phyloP scores from a whole-genome alignment of 164 flowering plant species.

The Annona squamosa region DNA sequence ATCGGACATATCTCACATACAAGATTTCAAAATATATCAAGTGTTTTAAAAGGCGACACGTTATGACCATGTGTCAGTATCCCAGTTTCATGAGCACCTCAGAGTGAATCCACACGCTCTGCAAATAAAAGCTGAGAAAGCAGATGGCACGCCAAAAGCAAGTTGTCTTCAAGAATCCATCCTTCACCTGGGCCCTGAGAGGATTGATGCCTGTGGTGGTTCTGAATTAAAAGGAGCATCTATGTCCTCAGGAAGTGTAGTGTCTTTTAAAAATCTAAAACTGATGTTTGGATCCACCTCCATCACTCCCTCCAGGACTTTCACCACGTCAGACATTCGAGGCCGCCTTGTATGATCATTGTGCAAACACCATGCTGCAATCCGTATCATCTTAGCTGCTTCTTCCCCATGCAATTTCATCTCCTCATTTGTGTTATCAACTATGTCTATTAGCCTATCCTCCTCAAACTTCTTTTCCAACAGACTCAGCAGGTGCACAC shows the following conservation, averaged over 20 bases:
- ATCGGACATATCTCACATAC: too few relatives aligned
- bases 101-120: too few relatives aligned
- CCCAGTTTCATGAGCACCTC: too few relatives aligned
- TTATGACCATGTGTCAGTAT: too few relatives aligned
- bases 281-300: slow-evolving; percentile 11
- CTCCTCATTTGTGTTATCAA: slow-evolving; percentile 15
- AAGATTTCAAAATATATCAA: too few relatives aligned
- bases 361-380: slow-evolving; percentile 21
- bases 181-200: slow-evolving; percentile 22
- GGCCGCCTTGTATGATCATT: slow-evolving; percentile 14
- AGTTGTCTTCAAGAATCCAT: background rate
- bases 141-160: background rate
- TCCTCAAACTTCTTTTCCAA: slow-evolving; percentile 6
- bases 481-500: slow-evolving; percentile 3
- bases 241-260: too few relatives aligned
- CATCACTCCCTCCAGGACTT: slow-evolving; percentile 23
- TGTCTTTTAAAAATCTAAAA: slow-evolving; percentile 7
- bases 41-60: too few relatives aligned
- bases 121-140: background rate
- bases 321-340: slow-evolving; percentile 20
- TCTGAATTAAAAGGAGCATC: background rate
- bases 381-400: slow-evolving; percentile 13
- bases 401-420: slow-evolving; percentile 18
- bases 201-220: slow-evolving; percentile 10
- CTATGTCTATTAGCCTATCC: slow-evolving; percentile 8